Evolutionary conservation across 2,329 filamentous ascomycete genomes (phyloP).

Genomic region (Xylariaceae sp.): DNA sequence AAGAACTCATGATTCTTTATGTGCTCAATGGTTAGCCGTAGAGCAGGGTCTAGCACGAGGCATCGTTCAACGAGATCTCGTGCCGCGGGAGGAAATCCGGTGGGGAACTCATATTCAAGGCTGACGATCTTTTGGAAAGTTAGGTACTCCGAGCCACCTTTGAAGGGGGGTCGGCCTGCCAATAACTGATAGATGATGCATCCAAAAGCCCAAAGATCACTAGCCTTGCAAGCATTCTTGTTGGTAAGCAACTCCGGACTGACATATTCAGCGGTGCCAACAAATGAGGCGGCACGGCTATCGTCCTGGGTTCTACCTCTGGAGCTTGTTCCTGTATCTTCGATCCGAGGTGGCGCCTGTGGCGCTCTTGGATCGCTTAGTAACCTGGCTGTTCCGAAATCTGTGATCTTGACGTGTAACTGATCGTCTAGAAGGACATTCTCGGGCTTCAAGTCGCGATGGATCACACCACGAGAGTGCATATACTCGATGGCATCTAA

Average conservation of each 20-base stretch:
- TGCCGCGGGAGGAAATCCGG: constrained; percentile 81
- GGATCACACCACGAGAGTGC: constrained; percentile 94
- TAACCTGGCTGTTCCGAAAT: constrained; percentile 97
- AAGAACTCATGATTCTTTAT: constrained; percentile 98
- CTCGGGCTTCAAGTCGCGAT: constrained; percentile 94
- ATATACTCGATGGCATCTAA: constrained; percentile 96
- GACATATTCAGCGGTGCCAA: constrained; percentile 96
- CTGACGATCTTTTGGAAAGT: constrained; percentile 98
- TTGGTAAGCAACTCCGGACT: constrained; percentile 95
- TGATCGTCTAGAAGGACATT: constrained; percentile 93
- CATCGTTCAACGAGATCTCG: constrained; percentile 87
- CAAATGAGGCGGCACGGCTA: constrained; percentile 85
- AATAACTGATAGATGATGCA: constrained; percentile 97
- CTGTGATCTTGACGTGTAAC: constrained; percentile 98
- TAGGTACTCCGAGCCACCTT: constrained; percentile 90
- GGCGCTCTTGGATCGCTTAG: constrained; percentile 59
- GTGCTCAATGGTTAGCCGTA: constrained; percentile 86
- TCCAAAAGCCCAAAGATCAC: constrained; percentile 96
- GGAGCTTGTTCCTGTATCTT: constrained; percentile 38
- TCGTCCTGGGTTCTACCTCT: constrained; percentile 51
- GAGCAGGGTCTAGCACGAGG: constrained; percentile 81
- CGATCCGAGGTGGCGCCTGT: constrained; percentile 38
- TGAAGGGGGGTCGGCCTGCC: constrained; percentile 95
- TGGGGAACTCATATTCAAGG: constrained; percentile 89
- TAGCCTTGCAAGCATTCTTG: constrained; percentile 96